Base-by-base conservation (phyloP, 2,329 filamentous ascomycete genomes). In the Cordyceps cateniannulata region DNA sequence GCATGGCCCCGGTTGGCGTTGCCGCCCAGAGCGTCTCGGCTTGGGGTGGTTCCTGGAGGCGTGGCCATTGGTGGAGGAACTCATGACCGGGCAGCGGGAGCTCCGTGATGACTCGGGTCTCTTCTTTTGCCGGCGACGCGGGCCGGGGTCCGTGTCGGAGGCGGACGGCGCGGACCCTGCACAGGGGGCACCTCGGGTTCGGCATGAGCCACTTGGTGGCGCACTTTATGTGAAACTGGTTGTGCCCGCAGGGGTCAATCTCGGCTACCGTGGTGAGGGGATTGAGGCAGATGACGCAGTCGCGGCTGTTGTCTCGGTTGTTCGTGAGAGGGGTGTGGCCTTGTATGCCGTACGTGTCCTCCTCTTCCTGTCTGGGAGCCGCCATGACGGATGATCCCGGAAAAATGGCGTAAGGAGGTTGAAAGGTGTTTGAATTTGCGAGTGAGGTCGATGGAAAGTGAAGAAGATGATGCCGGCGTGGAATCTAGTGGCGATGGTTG, bases 241-340 rank as follows among this genome's bases (percentile, higher is more conserved):
- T 76, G 76, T 98, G 93, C 47, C 84, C 81, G 77, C 93, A 98
- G 8, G 93, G 92, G 22, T 82, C 76, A 8, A 90, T 84, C 55
- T 87, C 79, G 64, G 89, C 91, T 57, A 84, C 76, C 67, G 95
- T 90, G 10, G 85, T 84, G 68, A 96, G 80, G 58, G 76, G 70
- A 61, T 93, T 89, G 63, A 97, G 85, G 73, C 93, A 98, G 72
- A 98, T 95, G 64, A 96, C 91, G 73, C 93, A 97, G 6, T 42
- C 3, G 38, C 38, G 38, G 16, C 9, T n/a, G 38, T 42, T 14
- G 10, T n/a, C 16, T 5, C 5, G 3, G 16, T 7, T 8, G 38
- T 10, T 5, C 12, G 18, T n/a, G 38, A n/a, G 6, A 14, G 18
- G 16, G 7, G 38, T 35, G 32, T 35, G 32, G 32, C 32, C 32